A percentile compares a stretch with the other conserved stretches of the same genome.
Conservation (phyloP, 2,329 filamentous ascomycete genomes). For the Botrytis hyacinthi region DNA sequence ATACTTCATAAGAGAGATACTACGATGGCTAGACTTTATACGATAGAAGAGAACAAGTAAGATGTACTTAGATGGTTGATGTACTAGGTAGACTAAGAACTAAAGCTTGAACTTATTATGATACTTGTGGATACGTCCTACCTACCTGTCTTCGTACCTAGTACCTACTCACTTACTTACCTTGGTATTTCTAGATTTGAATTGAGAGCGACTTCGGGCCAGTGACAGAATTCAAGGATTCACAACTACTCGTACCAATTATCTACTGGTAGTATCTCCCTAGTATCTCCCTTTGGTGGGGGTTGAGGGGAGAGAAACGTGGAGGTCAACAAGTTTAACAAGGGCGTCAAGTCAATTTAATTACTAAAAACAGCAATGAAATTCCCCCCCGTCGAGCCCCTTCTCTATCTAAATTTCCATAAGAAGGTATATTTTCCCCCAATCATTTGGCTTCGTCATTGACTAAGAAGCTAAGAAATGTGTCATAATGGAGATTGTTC, state of each 20-base stretch:
- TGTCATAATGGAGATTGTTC: slow-evolving; percentile 5
- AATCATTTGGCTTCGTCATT: neutral
- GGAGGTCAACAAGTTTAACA: neutral
- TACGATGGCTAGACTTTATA: neutral
- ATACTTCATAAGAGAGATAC: neutral
- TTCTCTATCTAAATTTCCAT: neutral
- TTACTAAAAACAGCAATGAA: slow-evolving; percentile 11
- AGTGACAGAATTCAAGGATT: neutral
- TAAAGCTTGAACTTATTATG: neutral
- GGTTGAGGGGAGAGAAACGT: neutral
- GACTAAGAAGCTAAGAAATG: neutral
- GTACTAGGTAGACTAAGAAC: too few relatives aligned
- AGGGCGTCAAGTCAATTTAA: neutral
- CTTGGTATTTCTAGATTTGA: neutral
- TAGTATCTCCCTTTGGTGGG: neutral
- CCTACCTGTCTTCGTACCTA: too few relatives aligned
- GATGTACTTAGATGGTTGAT: neutral
- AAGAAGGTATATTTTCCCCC: slow-evolving; percentile 11
- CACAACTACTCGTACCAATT: neutral
- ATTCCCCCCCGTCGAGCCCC: neutral
- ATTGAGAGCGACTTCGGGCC: slow-evolving; percentile 1
- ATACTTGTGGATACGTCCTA: neutral
- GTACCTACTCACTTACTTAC: too few relatives aligned
- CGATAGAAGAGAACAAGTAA: neutral
- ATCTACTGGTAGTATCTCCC: too few relatives aligned